Evolutionary conservation across 2,329 filamentous ascomycete genomes (phyloP).

Genomic region (Monilinia fructigena): DNA sequence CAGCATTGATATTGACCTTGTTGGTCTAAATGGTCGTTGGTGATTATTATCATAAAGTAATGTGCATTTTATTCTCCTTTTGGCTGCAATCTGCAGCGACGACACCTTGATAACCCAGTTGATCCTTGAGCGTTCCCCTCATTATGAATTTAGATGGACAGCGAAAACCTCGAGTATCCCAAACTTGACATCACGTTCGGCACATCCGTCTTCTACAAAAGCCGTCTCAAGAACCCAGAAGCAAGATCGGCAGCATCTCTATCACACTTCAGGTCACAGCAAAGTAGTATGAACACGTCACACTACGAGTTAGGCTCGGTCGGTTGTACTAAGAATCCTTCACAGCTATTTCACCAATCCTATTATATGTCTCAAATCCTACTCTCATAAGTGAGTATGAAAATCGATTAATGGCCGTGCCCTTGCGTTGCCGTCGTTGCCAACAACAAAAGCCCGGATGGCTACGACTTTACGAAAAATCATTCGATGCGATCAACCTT

Average conservation of each 20-base stretch:
- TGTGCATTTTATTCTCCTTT: slow-evolving; percentile 25
- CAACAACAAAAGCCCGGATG: background rate
- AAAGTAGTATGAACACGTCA: slow-evolving; percentile 7
- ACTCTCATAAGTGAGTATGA: background rate
- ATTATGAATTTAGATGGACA: slow-evolving; percentile 22
- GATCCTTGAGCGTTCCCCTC: slow-evolving; percentile 26
- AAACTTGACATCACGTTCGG: slow-evolving; percentile 19
- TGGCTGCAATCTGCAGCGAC: slow-evolving; percentile 25
- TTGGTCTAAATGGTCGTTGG: background rate
- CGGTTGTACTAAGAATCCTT: background rate
- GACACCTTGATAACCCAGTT: slow-evolving; percentile 14
- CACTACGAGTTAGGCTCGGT: slow-evolving; percentile 3
- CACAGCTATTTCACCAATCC: background rate
- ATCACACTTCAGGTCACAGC: slow-evolving; percentile 18
- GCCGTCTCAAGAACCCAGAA: slow-evolving; percentile 18
- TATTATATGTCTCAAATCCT: slow-evolving; percentile 1
- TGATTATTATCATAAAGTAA: slow-evolving; percentile 7
- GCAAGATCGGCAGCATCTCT: slow-evolving; percentile 17
- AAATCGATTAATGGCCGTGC: background rate
- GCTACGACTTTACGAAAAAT: background rate
- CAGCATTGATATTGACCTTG: background rate
- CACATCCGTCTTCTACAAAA: slow-evolving; percentile 18
- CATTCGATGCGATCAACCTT: background rate
- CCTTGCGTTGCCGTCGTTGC: background rate
- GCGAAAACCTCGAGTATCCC: slow-evolving; percentile 20